Evolutionary conservation across 1,284 basidiomycete genomes (phyloP), one percentile per base, ranked within the genome.

Genomic region (Rhizopogon parksii): DNA sequence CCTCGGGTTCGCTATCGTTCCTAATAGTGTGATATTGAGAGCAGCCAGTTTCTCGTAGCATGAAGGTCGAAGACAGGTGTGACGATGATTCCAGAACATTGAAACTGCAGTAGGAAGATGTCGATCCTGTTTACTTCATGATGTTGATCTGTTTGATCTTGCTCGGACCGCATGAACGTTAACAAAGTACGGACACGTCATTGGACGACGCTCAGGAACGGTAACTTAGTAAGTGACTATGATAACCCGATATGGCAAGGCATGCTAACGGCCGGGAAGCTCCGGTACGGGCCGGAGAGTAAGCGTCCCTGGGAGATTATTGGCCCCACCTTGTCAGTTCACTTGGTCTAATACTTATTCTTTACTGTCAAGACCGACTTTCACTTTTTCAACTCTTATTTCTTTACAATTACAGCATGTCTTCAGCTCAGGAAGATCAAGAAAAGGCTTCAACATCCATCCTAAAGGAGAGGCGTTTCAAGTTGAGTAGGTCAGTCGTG

Each of bases 401-500:
- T 15, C 36, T 27, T 11, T 35, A n/a, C 50, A 40, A 48, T 36
- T 7, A 72, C 61, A 64, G 70, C 32, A 77, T 77, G 60, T 70
- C 74, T 14, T 63, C 71, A 38, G 70, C 74, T 14, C 68, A 70
- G 9, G 72, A 77, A 30, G 69, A 71, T 8, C 74, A 74, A 53
- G 69, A 63, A 60, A 60, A 63, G 9, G 56, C 71, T 0, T 67
- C 77, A 0, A 65, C 75, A 0, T 72, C 74, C 11, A 74, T 84
- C 12, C 72, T 85, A 51, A 89, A 88, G 66, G 87, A 90, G 61
- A 74, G 88, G 50, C 76, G 87, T 50, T 90, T 90, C 73, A 90
- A 90, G 72, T 70, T 90, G 53, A 88, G 84, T 78, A 84, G 87
- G 88, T 85, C 57, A 43, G 79, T 69, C 40, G 15, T 40, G 15